Conservation (phyloP, 2,329 filamentous ascomycete genomes). For the Aspergillus neotritici region DNA sequence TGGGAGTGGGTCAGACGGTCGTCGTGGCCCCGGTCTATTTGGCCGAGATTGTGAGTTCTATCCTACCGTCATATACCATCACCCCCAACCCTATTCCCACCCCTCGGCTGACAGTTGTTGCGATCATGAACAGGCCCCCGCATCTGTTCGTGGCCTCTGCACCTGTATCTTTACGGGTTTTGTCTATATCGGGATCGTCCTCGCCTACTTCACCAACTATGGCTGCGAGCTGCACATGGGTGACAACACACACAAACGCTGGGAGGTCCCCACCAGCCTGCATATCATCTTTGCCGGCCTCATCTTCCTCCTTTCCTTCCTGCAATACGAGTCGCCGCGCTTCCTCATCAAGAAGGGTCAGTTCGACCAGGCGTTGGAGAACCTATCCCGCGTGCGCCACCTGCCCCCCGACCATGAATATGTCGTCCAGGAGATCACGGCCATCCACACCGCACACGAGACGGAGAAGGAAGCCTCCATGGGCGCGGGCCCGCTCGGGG, state of each 20-base stretch:
- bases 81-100: too few relatives aligned
- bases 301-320: constrained; percentile 64
- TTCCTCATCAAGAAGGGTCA: constrained; percentile 63
- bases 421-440: constrained; percentile 55
- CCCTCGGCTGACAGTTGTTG: not conserved
- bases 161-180: constrained; percentile 65
- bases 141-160: constrained; percentile 65
- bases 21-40: constrained; percentile 61
- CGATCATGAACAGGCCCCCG: constrained; percentile 43
- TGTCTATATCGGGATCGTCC: constrained; percentile 71
- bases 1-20: constrained; percentile 41
- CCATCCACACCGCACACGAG: constrained; percentile 61
- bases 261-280: constrained; percentile 62
- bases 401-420: constrained; percentile 57
- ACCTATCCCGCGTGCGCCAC: constrained; percentile 52
- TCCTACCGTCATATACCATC: not conserved
- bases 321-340: constrained; percentile 64
- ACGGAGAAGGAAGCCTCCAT: constrained; percentile 66
- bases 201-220: constrained; percentile 72
- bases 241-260: constrained; percentile 38
- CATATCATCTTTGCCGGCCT: constrained; percentile 72
- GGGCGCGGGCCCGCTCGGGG: constrained; percentile 59
- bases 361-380: constrained; percentile 42
- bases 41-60: constrained; percentile 54
- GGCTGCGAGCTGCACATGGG: constrained; percentile 51